A percentile compares a stretch with the other conserved stretches of the same genome.
Evolutionary conservation across 2,329 filamentous ascomycete species (phyloP).

Genomic region (Aspergillus neotritici): DNA sequence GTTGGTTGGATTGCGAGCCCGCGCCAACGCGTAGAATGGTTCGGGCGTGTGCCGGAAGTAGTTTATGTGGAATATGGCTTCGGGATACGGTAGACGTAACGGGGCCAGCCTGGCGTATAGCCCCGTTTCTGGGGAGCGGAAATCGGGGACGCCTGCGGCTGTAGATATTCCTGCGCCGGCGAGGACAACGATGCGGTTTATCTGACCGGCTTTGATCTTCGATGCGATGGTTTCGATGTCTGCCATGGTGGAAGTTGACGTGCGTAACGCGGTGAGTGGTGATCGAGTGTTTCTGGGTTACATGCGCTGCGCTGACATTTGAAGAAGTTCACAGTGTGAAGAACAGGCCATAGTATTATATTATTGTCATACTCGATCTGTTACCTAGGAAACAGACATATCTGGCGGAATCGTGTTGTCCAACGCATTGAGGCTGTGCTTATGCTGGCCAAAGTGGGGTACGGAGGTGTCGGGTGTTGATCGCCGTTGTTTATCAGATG

Average conservation of each 20-base stretch:
- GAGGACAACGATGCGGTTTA: slow-evolving; percentile 18
- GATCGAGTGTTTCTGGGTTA: no score
- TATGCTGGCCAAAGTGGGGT: no score
- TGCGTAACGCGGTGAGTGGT: no score
- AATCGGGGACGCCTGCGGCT: slow-evolving; percentile 67
- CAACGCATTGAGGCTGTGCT: no score
- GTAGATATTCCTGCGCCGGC: slow-evolving; percentile 66
- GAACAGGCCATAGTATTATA: no score
- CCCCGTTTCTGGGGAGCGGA: slow-evolving; percentile 76
- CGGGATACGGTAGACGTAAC: slow-evolving; percentile 72
- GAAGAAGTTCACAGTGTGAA: no score
- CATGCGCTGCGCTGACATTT: no score
- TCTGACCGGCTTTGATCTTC: slow-evolving; percentile 12
- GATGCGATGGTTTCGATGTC: slow-evolving; percentile 10
- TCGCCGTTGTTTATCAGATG: no score
- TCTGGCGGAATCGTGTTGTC: no score
- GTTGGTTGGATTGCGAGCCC: slow-evolving; percentile 79
- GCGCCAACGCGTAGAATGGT: slow-evolving; percentile 80
- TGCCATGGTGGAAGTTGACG: not conserved
- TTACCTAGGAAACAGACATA: no score
- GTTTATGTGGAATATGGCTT: slow-evolving; percentile 79
- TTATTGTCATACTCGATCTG: no score
- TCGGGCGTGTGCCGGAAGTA: slow-evolving; percentile 73
- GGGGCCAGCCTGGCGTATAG: slow-evolving; percentile 78
- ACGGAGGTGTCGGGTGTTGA: no score